Conservation (phyloP, 202 grass and related monocot genomes). For the Schoenoplectus tabernaemontani region DNA sequence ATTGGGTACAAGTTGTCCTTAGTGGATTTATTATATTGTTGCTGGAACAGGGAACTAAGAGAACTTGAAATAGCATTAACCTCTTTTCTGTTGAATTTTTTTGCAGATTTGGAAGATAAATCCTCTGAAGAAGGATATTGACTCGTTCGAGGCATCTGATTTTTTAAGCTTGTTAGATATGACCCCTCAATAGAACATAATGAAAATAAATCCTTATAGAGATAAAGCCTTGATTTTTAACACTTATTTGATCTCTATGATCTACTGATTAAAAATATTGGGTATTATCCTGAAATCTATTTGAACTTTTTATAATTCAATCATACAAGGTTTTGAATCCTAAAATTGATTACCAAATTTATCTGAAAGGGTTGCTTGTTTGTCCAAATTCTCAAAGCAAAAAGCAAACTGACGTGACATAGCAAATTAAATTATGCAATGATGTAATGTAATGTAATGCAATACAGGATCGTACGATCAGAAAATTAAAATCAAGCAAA, state of each 20-base stretch:
- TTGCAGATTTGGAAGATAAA: slow-evolving; percentile 70
- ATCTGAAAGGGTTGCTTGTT: not conserved
- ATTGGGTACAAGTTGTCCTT: not conserved
- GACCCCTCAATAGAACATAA: slow-evolving; percentile 79
- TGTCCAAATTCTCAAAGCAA: not conserved
- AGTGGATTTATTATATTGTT: not conserved
- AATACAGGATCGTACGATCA: not conserved
- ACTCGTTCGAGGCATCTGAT: slow-evolving; percentile 78
- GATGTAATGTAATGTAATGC: not conserved
- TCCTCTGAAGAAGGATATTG: slow-evolving; percentile 58
- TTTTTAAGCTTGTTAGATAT: slow-evolving; percentile 64
- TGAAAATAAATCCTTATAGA: slow-evolving; percentile 47
- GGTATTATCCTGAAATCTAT: too few relatives aligned
- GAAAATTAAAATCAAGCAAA: not conserved
- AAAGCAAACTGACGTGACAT: not conserved
- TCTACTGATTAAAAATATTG: too few relatives aligned
- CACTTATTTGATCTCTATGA: not conserved
- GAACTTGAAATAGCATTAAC: not conserved
- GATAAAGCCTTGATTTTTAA: slow-evolving; percentile 13
- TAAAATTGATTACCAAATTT: not conserved
- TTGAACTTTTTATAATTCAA: too few relatives aligned
- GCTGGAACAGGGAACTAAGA: not conserved
- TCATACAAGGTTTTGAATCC: not conserved
- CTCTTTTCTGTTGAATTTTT: not conserved
- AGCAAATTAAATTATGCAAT: not conserved